Percentiles rank a stretch among this genome's conserved stretches.
Conservation (phyloP, 208 protist genomes). For the Endotrypanum monterogeii region DNA sequence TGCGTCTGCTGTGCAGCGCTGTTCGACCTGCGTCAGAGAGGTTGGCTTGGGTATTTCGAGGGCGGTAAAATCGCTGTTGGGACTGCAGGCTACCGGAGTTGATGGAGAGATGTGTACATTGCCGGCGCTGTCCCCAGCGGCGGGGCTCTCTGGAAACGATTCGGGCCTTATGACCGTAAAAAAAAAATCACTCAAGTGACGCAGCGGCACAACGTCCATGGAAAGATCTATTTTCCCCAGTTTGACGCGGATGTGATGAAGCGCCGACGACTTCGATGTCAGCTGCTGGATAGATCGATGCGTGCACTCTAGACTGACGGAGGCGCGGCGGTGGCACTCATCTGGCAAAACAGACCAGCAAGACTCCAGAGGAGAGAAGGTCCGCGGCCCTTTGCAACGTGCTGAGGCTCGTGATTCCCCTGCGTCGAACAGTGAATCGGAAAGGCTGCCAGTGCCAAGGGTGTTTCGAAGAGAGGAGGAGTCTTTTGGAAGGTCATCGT, state of each 20-base stretch:
- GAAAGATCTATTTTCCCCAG: constrained; percentile 13
- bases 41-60: constrained; percentile 4
- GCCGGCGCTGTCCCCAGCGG: background rate
- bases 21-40: constrained; percentile 15
- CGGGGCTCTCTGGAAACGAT: background rate
- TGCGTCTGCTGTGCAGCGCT: constrained; percentile 16
- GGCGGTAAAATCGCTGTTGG: constrained; percentile 18
- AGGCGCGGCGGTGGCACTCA: constrained; percentile 21
- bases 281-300: constrained; percentile 20
- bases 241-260: constrained; percentile 10
- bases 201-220: constrained; percentile 28
- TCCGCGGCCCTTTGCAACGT: background rate
- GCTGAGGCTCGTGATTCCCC: background rate
- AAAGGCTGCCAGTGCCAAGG: background rate
- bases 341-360: constrained; percentile 33
- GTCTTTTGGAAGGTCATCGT: background rate
- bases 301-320: constrained; percentile 19
- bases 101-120: background rate
- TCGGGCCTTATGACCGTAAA: constrained; percentile 26
- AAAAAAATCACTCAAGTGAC: constrained; percentile 24
- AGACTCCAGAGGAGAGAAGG: constrained; percentile 25
- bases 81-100: background rate
- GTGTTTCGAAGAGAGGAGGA: background rate
- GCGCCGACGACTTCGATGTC: constrained; percentile 8
- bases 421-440: background rate